Percentiles rank a stretch among this genome's conserved stretches.
Conservation (phyloP, 192 early-diverging fungal genomes). For the Coemansia sp. region DNA sequence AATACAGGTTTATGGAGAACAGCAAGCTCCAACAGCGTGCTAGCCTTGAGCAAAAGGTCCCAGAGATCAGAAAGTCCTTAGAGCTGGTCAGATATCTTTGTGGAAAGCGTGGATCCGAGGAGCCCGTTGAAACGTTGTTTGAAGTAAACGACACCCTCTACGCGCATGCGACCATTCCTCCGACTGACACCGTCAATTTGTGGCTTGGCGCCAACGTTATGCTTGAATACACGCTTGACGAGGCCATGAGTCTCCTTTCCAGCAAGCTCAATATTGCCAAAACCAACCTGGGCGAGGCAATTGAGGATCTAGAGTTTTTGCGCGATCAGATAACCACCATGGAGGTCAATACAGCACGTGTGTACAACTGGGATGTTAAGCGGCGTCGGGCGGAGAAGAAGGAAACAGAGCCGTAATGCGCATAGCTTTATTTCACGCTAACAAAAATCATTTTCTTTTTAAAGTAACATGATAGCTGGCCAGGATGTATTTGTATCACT, state of each 20-base stretch:
- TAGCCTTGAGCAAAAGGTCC: slow-evolving; percentile 88
- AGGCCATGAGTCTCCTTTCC: slow-evolving; percentile 77
- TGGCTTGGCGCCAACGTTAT: slow-evolving; percentile 99
- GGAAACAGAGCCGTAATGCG: slow-evolving; percentile 8
- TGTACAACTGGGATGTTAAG: slow-evolving; percentile 98
- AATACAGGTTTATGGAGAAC: slow-evolving; percentile 98
- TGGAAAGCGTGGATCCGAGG: slow-evolving; percentile 61
- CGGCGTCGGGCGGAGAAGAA: slow-evolving; percentile 56
- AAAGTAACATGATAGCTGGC: too few relatives aligned
- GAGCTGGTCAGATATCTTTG: slow-evolving; percentile 82
- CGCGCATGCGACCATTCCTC: slow-evolving; percentile 78
- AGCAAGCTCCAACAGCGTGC: slow-evolving; percentile 83
- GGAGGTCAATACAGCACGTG: slow-evolving; percentile 96
- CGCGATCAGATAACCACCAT: slow-evolving; percentile 99
- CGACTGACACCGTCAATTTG: slow-evolving; percentile 81
- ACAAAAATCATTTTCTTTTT: too few relatives aligned
- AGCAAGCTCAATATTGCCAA: slow-evolving; percentile 77
- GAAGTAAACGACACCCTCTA: slow-evolving; percentile 96
- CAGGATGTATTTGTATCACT: too few relatives aligned
- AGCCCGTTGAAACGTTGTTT: slow-evolving; percentile 81
- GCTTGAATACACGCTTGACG: slow-evolving; percentile 92
- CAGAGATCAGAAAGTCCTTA: slow-evolving; percentile 94
- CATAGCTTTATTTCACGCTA: background rate
- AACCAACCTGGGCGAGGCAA: slow-evolving; percentile 69
- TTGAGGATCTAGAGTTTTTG: slow-evolving; percentile 92